phyloP scores from a whole-genome alignment of 176 grass and related monocot genomes.

The Bromus sterilis region DNA sequence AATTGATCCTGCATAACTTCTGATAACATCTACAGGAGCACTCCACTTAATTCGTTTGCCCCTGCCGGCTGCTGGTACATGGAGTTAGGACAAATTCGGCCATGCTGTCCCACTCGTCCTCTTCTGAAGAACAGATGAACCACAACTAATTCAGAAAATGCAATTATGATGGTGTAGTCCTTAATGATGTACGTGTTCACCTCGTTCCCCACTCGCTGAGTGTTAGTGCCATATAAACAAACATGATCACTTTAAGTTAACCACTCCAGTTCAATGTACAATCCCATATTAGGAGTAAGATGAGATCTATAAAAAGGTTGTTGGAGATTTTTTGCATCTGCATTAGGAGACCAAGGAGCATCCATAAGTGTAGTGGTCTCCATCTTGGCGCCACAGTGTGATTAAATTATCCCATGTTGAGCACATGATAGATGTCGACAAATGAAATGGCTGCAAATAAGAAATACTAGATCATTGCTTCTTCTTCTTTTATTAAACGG shows the following conservation, averaged over 20 bases:
- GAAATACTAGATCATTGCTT: neutral
- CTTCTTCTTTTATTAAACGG: neutral
- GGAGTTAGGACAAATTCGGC: neutral
- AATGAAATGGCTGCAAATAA: neutral
- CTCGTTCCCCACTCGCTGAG: neutral
- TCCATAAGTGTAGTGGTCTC: constrained; percentile 16
- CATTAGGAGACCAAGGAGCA: constrained; percentile 32
- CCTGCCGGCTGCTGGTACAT: neutral
- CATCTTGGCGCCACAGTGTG: neutral
- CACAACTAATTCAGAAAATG: neutral
- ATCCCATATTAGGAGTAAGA: neutral
- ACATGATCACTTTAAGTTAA: neutral
- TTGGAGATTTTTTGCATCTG: neutral
- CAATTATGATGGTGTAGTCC: neutral
- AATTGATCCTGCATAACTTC: neutral
- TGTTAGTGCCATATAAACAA: neutral
- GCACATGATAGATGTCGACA: neutral
- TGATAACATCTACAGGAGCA: no score
- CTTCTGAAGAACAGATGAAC: neutral
- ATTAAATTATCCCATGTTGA: constrained; percentile 8
- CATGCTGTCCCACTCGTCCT: neutral
- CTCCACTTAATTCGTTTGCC: no score
- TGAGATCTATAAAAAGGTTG: constrained; percentile 20
- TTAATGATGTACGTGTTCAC: constrained; percentile 18
- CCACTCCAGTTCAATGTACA: neutral